phyloP scores from a whole-genome alignment of 352 stramenopile genomes.

The Phytophthora colocasiae region DNA sequence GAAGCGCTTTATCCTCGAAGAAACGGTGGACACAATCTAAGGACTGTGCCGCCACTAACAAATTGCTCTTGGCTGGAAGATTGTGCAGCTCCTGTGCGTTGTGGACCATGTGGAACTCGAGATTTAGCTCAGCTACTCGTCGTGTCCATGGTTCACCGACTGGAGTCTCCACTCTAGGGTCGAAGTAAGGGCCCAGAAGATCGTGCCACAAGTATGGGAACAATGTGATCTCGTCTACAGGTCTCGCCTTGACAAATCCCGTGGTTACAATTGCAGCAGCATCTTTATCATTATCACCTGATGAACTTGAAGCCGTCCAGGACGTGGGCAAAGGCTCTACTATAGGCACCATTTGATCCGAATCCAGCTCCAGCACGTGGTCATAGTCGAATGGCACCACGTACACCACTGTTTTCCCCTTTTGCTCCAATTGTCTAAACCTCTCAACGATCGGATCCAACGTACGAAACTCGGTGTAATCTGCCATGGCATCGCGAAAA shows the following conservation, averaged over 20 bases:
- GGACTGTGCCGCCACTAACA: constrained; percentile 48
- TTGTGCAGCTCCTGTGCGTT: constrained; percentile 41
- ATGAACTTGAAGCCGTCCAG: constrained; percentile 25
- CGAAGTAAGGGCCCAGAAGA: constrained; percentile 57
- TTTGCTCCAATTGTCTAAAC: constrained; percentile 13
- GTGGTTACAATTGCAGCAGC: constrained; percentile 6
- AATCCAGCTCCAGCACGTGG: constrained; percentile 42
- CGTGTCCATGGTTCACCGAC: constrained; percentile 33
- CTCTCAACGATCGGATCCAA: constrained; percentile 42
- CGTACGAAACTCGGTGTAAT: constrained; percentile 25
- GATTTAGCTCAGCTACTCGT: constrained; percentile 29
- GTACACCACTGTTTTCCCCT: constrained; percentile 43
- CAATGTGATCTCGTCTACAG: constrained; percentile 60
- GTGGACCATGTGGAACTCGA: constrained; percentile 53
- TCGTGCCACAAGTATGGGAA: constrained; percentile 72
- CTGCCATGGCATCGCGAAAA: constrained; percentile 38
- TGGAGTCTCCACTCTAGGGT: constrained; percentile 32
- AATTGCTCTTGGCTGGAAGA: constrained; percentile 45
- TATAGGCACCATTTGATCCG: constrained; percentile 40
- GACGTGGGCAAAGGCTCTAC: constrained; percentile 24
- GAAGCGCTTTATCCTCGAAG: constrained; percentile 26
- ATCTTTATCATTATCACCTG: constrained; percentile 19
- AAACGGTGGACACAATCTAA: constrained; percentile 38
- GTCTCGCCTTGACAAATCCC: constrained; percentile 43
- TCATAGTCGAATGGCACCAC: constrained; percentile 58